Percentiles rank a stretch among this genome's conserved stretches.
Conservation (phyloP, 345 rosid species). For the Citrus unshiu region DNA sequence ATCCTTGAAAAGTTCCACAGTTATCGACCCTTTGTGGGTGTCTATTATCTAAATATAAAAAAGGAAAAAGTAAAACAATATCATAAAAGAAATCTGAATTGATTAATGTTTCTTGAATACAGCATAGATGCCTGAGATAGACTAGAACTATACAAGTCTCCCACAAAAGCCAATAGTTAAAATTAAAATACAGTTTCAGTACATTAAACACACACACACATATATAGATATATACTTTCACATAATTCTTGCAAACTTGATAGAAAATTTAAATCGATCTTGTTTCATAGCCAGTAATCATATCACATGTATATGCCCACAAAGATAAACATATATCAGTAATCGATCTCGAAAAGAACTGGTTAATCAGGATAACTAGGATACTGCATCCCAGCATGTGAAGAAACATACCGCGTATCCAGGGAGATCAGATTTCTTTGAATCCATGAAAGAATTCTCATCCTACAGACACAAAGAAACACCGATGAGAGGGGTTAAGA, state of each 20-base stretch:
- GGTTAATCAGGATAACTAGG: not conserved
- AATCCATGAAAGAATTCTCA: conserved; percentile 25
- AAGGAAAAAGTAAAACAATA: not conserved
- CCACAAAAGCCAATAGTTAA: not conserved
- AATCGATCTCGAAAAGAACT: not conserved
- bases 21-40: conserved; percentile 60
- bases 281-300: not conserved
- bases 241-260: not conserved
- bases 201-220: too few species aligned
- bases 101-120: not conserved
- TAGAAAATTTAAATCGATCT: not conserved
- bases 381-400: conserved; percentile 1
- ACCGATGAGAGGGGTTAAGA: not conserved
- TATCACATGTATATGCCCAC: not conserved
- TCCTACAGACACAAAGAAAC: conserved; percentile 25
- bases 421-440: conserved; percentile 43
- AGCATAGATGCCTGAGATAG: not conserved
- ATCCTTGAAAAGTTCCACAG: conserved; percentile 67
- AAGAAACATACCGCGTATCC: conserved; percentile 53
- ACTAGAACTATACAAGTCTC: not conserved
- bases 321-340: not conserved
- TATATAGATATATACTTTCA: not conserved
- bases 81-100: not conserved
- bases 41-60: conserved; percentile 43
- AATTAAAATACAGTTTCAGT: not conserved